Conservation (phyloP, 2,329 filamentous ascomycete species). For the Aspergillus terreus region DNA sequence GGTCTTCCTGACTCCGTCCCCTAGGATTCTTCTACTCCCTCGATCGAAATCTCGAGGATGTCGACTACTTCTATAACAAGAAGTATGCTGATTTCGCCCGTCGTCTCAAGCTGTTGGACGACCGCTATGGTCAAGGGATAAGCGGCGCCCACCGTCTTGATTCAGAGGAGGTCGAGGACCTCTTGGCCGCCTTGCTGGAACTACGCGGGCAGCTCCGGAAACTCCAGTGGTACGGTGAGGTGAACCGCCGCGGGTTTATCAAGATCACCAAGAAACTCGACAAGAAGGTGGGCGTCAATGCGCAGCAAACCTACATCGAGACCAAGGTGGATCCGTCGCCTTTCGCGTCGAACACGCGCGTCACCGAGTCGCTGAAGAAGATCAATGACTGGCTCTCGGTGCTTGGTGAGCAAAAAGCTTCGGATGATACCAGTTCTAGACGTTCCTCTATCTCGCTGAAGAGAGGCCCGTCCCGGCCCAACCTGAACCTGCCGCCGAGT, state of each 20-base stretch:
- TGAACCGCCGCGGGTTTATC: constrained; percentile 89
- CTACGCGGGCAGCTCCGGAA: constrained; percentile 83
- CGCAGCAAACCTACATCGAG: constrained; percentile 80
- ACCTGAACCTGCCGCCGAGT: constrained; percentile 66
- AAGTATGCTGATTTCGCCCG: constrained; percentile 83
- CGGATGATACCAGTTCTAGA: constrained; percentile 70
- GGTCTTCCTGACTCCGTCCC: constrained; percentile 21
- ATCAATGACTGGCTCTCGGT: constrained; percentile 92
- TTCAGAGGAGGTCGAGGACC: constrained; percentile 83
- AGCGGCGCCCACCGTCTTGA: constrained; percentile 71
- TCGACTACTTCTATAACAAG: constrained; percentile 95
- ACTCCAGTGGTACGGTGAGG: constrained; percentile 95
- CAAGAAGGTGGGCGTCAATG: constrained; percentile 78
- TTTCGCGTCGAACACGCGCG: constrained; percentile 72
- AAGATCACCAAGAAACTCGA: constrained; percentile 99
- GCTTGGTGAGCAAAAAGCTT: constrained; percentile 71
- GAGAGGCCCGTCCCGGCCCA: constrained; percentile 70
- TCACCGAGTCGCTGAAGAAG: constrained; percentile 57
- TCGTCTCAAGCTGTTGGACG: constrained; percentile 78
- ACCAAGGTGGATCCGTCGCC: constrained; percentile 85
- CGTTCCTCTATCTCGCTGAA: constrained; percentile 69
- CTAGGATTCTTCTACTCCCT: constrained; percentile 95
- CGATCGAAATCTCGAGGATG: constrained; percentile 94
- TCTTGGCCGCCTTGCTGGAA: constrained; percentile 86
- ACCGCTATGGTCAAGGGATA: constrained; percentile 74